Base-by-base conservation (phyloP, 371 early-diverging fungal genomes). In the Nematocida parisii region DNA sequence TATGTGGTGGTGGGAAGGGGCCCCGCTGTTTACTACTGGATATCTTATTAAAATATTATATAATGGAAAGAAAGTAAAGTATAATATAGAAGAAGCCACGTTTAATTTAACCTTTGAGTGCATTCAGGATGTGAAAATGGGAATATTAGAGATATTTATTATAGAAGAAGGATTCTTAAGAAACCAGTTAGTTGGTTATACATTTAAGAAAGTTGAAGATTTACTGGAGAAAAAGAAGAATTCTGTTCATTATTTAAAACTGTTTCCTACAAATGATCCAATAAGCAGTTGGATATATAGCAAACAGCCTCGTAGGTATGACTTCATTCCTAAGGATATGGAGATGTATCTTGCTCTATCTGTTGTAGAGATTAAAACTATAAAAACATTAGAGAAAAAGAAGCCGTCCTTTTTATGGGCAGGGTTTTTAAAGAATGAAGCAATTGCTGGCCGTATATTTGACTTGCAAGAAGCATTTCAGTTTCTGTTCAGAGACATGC, bases 1-100 rank as follows among this genome's bases (percentile, higher is more conserved):
- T 39, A 9, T 50, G 4, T 77, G 80, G 80, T 70, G 67, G 70
- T 77, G 80, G 80, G 80, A 77, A 22, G 80, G 80, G 4, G 80
- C 80, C 1, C 80, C 80, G 42, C 55, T 77, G 20, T 71, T 77
- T 44, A 70, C 61, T 1, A 33, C 11, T 5, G 80, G 68, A 7
- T 42, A 77, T 40, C 20, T 13, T 4, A 60, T 77, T 5, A 68
- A 60, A 33, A 50, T 67, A 40, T 56, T 15, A 40, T 47, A 24
- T 45, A 77, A 77, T 56, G 80, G 80, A 45, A n/a, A 61, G 50
- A 68, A 33, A 24, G 42, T 77, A 20, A 13, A 58, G 15, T 77
- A 71, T 58, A 24, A 39, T 27, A 15, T 6, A 15, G 46, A 56
- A 6, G 33, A n/a, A 20, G 80, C 61, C 24, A 39, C 13, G 54